Conservation (phyloP, 1,284 basidiomycete species). For the Inonotus obliquus region DNA sequence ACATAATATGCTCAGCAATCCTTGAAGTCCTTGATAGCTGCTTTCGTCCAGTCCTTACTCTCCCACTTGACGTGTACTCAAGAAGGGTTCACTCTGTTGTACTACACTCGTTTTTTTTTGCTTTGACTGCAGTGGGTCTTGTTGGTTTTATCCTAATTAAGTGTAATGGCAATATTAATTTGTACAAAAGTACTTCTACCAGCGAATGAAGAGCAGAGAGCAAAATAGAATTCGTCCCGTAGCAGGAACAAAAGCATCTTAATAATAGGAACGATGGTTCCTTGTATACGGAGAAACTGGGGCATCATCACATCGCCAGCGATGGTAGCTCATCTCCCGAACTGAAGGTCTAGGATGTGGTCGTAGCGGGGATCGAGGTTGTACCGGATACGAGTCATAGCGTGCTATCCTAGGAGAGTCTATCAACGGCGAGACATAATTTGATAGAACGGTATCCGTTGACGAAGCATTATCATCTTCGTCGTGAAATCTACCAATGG, state of each 20-base stretch:
- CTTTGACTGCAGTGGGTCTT: neutral
- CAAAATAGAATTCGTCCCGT: neutral
- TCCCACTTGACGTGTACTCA: too few species aligned
- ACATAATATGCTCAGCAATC: too few species aligned
- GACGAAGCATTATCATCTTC: neutral
- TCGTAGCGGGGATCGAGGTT: neutral
- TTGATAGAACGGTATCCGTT: constrained; percentile 2
- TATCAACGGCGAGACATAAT: neutral
- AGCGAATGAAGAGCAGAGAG: neutral
- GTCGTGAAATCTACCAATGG: neutral
- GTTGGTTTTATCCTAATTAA: neutral
- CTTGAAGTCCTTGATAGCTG: too few species aligned
- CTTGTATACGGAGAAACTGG: neutral
- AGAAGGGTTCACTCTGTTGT: too few species aligned
- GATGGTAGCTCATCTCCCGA: neutral
- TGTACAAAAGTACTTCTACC: constrained; percentile 2
- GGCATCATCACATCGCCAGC: neutral
- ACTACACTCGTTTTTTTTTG: too few species aligned
- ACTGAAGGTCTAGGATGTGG: constrained; percentile 8
- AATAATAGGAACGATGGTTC: neutral
- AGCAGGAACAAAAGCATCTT: neutral
- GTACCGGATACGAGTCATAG: neutral
- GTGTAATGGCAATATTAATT: neutral
- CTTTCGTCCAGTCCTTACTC: too few species aligned
- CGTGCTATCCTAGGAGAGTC: neutral